Percentiles rank a stretch among this genome's conserved stretches.
phyloP scores from a whole-genome alignment of 225 moss, liverwort and hornwort genomes.

The Asterella californica region DNA sequence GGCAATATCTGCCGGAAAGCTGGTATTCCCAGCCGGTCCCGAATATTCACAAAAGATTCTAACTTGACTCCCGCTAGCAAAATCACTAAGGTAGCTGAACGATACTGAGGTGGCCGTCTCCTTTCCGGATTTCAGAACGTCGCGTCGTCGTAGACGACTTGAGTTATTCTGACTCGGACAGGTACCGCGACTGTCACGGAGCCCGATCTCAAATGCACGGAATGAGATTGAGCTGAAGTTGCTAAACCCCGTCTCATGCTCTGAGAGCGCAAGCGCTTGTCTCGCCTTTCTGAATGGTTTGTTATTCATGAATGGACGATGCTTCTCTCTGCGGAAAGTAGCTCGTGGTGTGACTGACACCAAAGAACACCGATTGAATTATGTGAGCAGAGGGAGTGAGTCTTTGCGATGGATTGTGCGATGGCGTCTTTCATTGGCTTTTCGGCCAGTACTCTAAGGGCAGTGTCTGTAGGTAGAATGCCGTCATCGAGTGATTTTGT shows the following conservation, averaged over 20 bases:
- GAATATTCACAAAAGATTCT: too few relatives aligned
- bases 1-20: too few relatives aligned
- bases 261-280: too few relatives aligned
- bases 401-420: background rate
- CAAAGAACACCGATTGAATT: background rate
- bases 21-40: too few relatives aligned
- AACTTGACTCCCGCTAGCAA: too few relatives aligned
- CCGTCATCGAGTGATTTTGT: background rate
- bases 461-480: background rate
- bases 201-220: background rate
- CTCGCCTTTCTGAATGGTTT: background rate
- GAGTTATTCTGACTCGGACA: too few relatives aligned
- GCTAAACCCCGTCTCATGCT: background rate
- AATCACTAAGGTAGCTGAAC: too few relatives aligned
- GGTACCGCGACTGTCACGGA: background rate
- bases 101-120: too few relatives aligned
- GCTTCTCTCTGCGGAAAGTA: background rate
- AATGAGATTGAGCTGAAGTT: background rate
- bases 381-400: background rate
- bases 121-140: too few relatives aligned
- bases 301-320: background rate
- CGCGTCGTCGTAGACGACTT: too few relatives aligned
- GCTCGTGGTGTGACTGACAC: background rate
- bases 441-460: background rate
- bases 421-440: background rate